Evolutionary conservation across 1,139 yeast genomes (phyloP).

Genomic region (Kazachstania sp.): DNA sequence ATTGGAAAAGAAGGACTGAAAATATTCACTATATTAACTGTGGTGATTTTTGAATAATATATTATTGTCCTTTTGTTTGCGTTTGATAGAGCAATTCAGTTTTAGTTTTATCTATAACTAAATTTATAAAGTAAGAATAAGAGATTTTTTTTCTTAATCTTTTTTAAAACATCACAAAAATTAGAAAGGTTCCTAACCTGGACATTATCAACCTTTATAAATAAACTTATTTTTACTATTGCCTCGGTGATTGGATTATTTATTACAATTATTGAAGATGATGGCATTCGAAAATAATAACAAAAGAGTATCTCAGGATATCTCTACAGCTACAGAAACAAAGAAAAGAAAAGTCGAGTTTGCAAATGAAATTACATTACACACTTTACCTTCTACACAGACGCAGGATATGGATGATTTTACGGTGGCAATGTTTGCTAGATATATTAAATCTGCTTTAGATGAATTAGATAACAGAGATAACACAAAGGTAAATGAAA

Average conservation of each 20-base stretch:
- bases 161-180: too few species aligned
- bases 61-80: too few species aligned
- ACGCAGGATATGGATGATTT: slow-evolving; percentile 12
- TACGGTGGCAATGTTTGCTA: slow-evolving; percentile 47
- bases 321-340: slow-evolving; percentile 13
- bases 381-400: slow-evolving; percentile 7
- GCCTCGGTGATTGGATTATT: background rate
- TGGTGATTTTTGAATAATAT: too few species aligned
- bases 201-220: too few species aligned
- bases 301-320: slow-evolving; percentile 21
- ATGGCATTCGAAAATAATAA: slow-evolving; percentile 28
- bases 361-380: slow-evolving; percentile 20
- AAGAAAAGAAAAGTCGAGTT: slow-evolving; percentile 30
- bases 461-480: slow-evolving; percentile 55
- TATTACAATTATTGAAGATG: slow-evolving; percentile 13
- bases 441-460: slow-evolving; percentile 60
- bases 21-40: too few species aligned
- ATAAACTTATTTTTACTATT: too few species aligned
- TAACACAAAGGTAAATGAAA: slow-evolving; percentile 36
- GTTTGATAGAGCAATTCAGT: too few species aligned
- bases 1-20: too few species aligned
- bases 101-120: too few species aligned
- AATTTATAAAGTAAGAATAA: too few species aligned
- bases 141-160: too few species aligned
- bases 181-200: too few species aligned